Conservation (phyloP, 2,329 filamentous ascomycete genomes). For the Exserohilum rostratum region DNA sequence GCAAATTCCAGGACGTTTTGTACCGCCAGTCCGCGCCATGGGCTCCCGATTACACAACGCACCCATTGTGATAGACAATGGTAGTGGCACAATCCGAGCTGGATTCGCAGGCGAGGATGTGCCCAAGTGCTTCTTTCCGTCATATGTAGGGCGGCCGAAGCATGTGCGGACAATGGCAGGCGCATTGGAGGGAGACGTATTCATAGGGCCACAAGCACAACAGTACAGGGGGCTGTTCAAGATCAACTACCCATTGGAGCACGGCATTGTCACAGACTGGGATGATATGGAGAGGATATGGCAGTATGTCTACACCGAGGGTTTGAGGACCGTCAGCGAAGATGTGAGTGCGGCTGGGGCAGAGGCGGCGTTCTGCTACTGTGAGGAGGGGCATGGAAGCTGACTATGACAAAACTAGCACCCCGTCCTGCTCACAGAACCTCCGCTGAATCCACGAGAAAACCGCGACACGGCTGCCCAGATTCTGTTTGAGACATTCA, state of each 20-base stretch:
- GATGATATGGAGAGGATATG: constrained; percentile 99
- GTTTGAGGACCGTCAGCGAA: constrained; percentile 94
- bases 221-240: constrained; percentile 92
- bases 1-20: not conserved
- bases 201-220: constrained; percentile 91
- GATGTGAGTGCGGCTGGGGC: constrained; percentile 65
- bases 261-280: constrained; percentile 99
- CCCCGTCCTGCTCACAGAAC: constrained; percentile 93
- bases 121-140: constrained; percentile 96
- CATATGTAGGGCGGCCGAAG: constrained; percentile 95
- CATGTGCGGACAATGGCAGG: constrained; percentile 95
- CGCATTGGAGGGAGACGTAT: constrained; percentile 93
- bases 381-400: constrained; percentile 9
- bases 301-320: constrained; percentile 96
- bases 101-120: constrained; percentile 96
- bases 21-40: constrained; percentile 52
- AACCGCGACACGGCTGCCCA: constrained; percentile 97
- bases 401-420: constrained; percentile 62
- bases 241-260: constrained; percentile 93
- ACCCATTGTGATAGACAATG: constrained; percentile 98
- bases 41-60: constrained; percentile 87
- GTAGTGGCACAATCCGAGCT: constrained; percentile 94
- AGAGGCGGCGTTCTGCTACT: constrained; percentile 10
- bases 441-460: constrained; percentile 90
- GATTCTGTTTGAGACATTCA: constrained; percentile 98